A percentile compares a stretch with the other conserved stretches of the same genome.
Evolutionary conservation across 495 filamentous ascomycete genomes (phyloP).

Genomic region (Aspergillus heteromorphus): DNA sequence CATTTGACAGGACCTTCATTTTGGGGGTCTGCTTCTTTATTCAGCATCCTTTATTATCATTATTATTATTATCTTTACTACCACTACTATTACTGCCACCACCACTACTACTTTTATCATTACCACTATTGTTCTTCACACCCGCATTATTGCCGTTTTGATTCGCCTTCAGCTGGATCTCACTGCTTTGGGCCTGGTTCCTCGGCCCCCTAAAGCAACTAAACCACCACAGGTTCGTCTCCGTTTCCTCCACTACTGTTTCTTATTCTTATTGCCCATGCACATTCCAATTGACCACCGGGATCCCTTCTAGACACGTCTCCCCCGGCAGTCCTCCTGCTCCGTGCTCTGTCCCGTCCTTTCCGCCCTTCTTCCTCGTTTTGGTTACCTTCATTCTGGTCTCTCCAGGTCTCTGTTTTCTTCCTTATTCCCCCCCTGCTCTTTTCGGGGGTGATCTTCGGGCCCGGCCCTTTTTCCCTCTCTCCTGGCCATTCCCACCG

Average conservation of each 20-base stretch:
- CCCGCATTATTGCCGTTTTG: not conserved
- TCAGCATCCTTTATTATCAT: too few relatives aligned
- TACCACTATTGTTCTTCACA: not conserved
- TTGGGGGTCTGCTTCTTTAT: not conserved
- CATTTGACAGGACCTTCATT: not conserved
- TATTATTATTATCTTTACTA: too few relatives aligned
- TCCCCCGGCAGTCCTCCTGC: conserved; percentile 16
- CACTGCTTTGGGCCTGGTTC: conserved; percentile 21
- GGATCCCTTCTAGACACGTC: conserved; percentile 25
- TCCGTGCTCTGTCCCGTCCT: conserved; percentile 5
- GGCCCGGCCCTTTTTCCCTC: conserved; percentile 30
- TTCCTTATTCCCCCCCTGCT: conserved; percentile 30
- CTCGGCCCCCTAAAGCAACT: conserved; percentile 22
- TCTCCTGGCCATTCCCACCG: conserved; percentile 23
- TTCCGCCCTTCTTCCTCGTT: not conserved
- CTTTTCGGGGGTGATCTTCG: conserved; percentile 28
- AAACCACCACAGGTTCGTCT: conserved; percentile 24
- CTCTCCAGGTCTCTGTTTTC: conserved; percentile 10
- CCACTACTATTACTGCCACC: too few relatives aligned
- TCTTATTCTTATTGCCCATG: conserved; percentile 13
- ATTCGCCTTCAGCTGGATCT: conserved; percentile 13
- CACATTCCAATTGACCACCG: conserved; percentile 34
- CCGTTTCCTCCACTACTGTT: conserved; percentile 17
- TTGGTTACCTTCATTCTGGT: conserved; percentile 8
- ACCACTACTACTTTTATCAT: too few relatives aligned